Conservation (phyloP, 805 yeast species). For the Phaffomyces thermotolerans region DNA sequence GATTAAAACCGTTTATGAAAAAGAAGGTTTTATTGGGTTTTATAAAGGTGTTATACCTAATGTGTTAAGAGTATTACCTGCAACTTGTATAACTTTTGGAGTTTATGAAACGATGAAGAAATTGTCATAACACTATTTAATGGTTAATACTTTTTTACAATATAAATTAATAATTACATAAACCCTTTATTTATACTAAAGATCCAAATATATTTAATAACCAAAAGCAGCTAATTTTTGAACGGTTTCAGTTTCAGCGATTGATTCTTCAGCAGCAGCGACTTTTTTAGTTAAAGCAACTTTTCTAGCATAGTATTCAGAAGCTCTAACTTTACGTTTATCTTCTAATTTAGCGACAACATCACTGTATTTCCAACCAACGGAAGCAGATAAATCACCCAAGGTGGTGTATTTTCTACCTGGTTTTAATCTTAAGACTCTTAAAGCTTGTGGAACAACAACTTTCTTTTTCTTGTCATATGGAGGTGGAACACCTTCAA, state of each 20-base stretch:
- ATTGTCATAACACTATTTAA: too few species aligned
- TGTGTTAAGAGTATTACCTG: constrained; percentile 77
- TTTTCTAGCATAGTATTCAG: constrained; percentile 99
- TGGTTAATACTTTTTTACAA: too few species aligned
- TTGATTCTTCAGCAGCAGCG: constrained; percentile 76
- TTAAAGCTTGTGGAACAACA: constrained; percentile 98
- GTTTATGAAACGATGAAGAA: constrained; percentile 63
- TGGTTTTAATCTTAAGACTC: constrained; percentile 98
- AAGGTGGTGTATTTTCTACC: constrained; percentile 99
- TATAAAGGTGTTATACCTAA: constrained; percentile 82
- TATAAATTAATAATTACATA: constrained; percentile 9
- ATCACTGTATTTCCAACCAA: constrained; percentile 99
- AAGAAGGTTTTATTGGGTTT: constrained; percentile 60
- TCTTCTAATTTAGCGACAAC: constrained; percentile 96
- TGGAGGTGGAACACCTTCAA: constrained; percentile 99
- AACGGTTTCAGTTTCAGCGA: constrained; percentile 86
- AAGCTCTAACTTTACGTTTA: constrained; percentile 98
- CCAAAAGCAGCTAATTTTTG: constrained; percentile 94
- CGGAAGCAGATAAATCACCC: constrained; percentile 92
- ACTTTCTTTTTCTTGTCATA: constrained; percentile 99
- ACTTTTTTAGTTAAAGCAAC: constrained; percentile 91
- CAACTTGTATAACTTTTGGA: constrained; percentile 84
- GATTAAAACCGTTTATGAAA: constrained; percentile 30
- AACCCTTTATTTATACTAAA: constrained; percentile 11
- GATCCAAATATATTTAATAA: constrained; percentile 54